A percentile compares a stretch with the other conserved stretches of the same genome.
phyloP scores from a whole-genome alignment of 192 early-diverging fungal genomes.

The Entomortierella chlamydospora region DNA sequence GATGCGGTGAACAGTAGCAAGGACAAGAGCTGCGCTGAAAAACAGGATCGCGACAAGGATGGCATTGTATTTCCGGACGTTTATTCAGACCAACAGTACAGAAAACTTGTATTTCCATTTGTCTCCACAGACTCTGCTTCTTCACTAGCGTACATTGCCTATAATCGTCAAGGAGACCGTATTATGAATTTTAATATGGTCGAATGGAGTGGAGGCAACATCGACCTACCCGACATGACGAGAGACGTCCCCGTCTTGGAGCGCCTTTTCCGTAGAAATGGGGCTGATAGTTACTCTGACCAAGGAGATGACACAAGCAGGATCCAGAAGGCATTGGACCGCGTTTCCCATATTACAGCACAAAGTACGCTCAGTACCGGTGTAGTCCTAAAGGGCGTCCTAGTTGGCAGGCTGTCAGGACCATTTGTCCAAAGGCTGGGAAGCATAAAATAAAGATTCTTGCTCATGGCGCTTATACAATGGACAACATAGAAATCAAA shows the following conservation, averaged over 20 bases:
- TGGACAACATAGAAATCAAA: too few species aligned
- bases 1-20: neutral
- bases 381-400: constrained; percentile 39
- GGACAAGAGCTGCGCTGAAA: neutral
- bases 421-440: constrained; percentile 19
- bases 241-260: constrained; percentile 26
- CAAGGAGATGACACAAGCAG: constrained; percentile 53
- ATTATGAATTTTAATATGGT: constrained; percentile 61
- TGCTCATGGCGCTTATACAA: neutral
- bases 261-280: constrained; percentile 17
- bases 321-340: constrained; percentile 55
- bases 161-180: constrained; percentile 56
- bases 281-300: constrained; percentile 12
- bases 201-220: constrained; percentile 58
- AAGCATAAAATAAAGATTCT: constrained; percentile 11
- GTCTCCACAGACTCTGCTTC: neutral
- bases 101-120: constrained; percentile 26
- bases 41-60: constrained; percentile 32
- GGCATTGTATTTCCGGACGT: constrained; percentile 25
- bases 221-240: constrained; percentile 28
- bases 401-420: constrained; percentile 34
- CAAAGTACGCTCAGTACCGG: neutral
- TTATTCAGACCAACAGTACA: constrained; percentile 18
- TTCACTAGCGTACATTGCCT: constrained; percentile 39
- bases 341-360: constrained; percentile 3